Evolutionary conservation across 148 eudicot genomes (phyloP), one percentile per base, ranked within the genome.

Genomic region (Amaranthus palmeri): DNA sequence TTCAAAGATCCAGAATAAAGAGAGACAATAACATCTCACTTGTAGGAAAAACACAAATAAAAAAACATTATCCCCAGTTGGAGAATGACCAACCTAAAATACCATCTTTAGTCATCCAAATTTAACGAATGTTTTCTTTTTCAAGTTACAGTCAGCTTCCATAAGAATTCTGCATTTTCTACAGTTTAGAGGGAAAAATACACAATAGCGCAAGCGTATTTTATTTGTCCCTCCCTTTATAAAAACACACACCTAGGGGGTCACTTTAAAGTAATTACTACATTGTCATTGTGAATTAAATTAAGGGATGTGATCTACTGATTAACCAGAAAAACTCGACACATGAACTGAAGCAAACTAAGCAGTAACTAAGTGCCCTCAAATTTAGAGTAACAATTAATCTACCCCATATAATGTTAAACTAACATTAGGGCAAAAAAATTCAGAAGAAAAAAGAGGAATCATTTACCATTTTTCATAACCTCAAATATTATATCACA

Each of bases 401-500:
- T 54, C 56, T 55, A 49, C 49, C 43, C 17, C 56, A 56, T 17
- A 14, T 13, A 61, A 49, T 48, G 17, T n/a, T 47, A 69, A 70
- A 58, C 69, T 43, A 67, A 77, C 51, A 58, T 45, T 15, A 68
- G 9, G 46, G 47, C 47, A 72, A 50, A 41, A 41, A 43, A 45
- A 3, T 47, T 53, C 49, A 48, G 60, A 10, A 44, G n/a, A 60
- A 53, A 76, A 46, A 69, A 47, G 54, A 79, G 10, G 8, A 72
- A 78, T 17, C 50, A 60, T n/a, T 69, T 91, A 91, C 98, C 98
- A 82, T 85, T 95, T 85, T 82, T 95, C 98, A 95, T 95, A 76
- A 95, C 98, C 81, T 95, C 98, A 45, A 95, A 95, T 73, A 95
- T 77, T 81, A 91, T 91, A 73, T 95, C 97, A 74, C 97, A 91